A percentile compares a stretch with the other conserved stretches of the same genome.
Evolutionary conservation across 2,329 filamentous ascomycete species (phyloP).

Genomic region (Cadophora sp.): DNA sequence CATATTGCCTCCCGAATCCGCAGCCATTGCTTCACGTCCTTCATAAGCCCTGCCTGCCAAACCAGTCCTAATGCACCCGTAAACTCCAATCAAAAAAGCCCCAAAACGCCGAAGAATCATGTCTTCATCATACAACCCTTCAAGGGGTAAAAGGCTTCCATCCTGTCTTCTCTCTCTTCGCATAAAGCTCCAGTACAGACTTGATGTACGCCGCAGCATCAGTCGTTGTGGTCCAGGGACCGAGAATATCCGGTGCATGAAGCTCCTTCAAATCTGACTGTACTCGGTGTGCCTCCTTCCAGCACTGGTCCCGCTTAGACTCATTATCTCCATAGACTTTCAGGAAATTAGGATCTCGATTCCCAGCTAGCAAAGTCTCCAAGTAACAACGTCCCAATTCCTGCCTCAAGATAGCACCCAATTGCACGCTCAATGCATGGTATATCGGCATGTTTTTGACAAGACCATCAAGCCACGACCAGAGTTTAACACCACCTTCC

Average conservation of each 20-base stretch:
- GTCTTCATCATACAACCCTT: conserved; percentile 10
- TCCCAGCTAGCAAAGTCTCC: conserved; percentile 18
- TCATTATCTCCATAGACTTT: conserved; percentile 36
- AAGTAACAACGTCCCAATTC: conserved; percentile 29
- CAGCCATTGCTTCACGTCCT: neutral
- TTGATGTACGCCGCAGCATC: conserved; percentile 54
- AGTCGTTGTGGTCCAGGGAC: conserved; percentile 49
- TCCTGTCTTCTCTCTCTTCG: conserved; percentile 51
- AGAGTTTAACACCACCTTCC: conserved; percentile 55
- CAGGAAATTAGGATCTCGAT: conserved; percentile 40
- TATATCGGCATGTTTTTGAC: conserved; percentile 44
- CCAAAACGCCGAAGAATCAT: neutral
- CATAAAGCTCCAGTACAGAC: conserved; percentile 54
- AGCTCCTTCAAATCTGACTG: conserved; percentile 50
- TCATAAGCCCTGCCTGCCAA: neutral
- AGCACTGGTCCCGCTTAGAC: conserved; percentile 43
- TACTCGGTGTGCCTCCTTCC: conserved; percentile 30
- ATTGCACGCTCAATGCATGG: conserved; percentile 23
- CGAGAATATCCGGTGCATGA: conserved; percentile 40
- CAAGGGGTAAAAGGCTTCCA: conserved; percentile 29
- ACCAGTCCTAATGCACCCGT: neutral
- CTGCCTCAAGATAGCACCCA: conserved; percentile 33
- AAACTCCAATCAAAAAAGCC: neutral
- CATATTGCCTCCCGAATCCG: neutral
- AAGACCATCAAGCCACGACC: conserved; percentile 46